Evolutionary conservation across 257 asterid genomes (phyloP).

Genomic region (Solanum verrucosum): DNA sequence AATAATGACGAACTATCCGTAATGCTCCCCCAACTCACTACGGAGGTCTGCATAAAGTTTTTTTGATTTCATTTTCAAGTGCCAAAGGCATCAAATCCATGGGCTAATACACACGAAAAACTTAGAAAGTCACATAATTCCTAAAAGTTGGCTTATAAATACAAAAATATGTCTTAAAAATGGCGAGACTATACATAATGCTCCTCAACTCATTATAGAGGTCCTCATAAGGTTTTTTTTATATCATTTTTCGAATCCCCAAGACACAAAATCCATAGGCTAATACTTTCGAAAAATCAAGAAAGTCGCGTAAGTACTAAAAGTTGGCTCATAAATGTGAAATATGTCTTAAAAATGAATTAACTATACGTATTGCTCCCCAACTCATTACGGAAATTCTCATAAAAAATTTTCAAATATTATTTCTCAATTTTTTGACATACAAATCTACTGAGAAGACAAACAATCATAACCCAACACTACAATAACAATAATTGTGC

Average conservation of each 20-base stretch:
- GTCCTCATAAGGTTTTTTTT: neutral
- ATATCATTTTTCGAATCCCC: neutral
- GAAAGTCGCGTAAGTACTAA: neutral
- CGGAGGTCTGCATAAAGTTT: no score
- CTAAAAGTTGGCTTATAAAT: neutral
- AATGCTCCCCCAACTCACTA: neutral
- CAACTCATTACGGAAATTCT: neutral
- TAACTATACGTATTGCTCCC: neutral
- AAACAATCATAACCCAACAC: neutral
- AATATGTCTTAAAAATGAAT: neutral
- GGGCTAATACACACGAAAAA: neutral
- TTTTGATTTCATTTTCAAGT: neutral
- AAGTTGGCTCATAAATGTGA: neutral
- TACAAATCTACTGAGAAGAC: neutral
- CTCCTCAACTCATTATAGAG: neutral
- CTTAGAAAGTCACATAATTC: neutral
- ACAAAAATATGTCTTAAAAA: no score
- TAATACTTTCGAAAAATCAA: neutral
- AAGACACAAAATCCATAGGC: neutral
- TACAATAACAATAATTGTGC: neutral
- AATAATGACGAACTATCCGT: neutral
- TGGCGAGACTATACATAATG: neutral
- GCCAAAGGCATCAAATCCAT: neutral
- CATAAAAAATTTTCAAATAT: neutral
- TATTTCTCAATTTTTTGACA: neutral